A percentile compares a stretch with the other conserved stretches of the same genome.
phyloP scores from a whole-genome alignment of 2,329 filamentous ascomycete species.

The Alternaria incomplexa region DNA sequence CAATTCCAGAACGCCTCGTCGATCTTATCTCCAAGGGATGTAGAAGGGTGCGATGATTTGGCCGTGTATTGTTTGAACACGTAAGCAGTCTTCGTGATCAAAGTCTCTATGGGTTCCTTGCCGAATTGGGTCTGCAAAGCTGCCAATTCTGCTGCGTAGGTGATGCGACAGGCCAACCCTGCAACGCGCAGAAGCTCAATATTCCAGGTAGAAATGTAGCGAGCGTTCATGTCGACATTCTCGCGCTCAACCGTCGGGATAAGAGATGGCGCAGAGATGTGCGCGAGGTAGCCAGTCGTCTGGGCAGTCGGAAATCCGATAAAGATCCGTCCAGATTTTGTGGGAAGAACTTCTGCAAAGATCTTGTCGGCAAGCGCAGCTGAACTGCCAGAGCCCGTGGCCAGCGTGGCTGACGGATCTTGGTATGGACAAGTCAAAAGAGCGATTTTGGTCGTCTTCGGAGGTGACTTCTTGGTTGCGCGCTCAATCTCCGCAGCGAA shows the following conservation, averaged over 20 bases:
- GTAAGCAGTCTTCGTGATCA: conserved; percentile 81
- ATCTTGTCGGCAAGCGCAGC: conserved; percentile 72
- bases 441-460: conserved; percentile 82
- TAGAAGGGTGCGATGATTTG: conserved; percentile 85
- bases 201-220: conserved; percentile 95
- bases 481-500: conserved; percentile 89
- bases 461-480: conserved; percentile 95
- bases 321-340: conserved; percentile 88
- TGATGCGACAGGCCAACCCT: conserved; percentile 86
- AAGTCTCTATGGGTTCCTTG: conserved; percentile 63
- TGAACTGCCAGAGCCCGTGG: conserved; percentile 55
- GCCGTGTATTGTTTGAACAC: conserved; percentile 88
- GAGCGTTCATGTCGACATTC: conserved; percentile 93
- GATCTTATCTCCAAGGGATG: conserved; percentile 81
- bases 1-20: conserved; percentile 97
- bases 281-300: conserved; percentile 90
- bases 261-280: conserved; percentile 93
- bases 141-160: conserved; percentile 85
- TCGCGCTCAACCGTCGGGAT: conserved; percentile 98
- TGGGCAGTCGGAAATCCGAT: conserved; percentile 98
- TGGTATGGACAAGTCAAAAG: conserved; percentile 92
- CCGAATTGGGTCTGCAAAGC: conserved; percentile 62
- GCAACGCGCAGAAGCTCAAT: conserved; percentile 89
- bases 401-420: conserved; percentile 71
- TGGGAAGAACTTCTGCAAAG: conserved; percentile 88